Evolutionary conservation across 805 yeast species (phyloP).

Genomic region (Ascoidea tarda): DNA sequence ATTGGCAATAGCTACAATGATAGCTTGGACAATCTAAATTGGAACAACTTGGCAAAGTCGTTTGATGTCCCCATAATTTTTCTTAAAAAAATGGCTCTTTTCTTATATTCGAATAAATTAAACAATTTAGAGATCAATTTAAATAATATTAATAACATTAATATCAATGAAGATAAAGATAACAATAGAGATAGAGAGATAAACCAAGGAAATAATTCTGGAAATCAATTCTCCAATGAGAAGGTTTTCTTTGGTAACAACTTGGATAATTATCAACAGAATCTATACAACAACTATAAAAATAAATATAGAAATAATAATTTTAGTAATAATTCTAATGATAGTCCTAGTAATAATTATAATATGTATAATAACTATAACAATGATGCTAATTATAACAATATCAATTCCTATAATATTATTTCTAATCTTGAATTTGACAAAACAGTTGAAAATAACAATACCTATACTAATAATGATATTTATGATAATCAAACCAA

Average conservation of each 20-base stretch:
- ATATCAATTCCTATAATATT: background rate
- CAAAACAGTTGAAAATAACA: background rate
- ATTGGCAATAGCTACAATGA: conserved; percentile 9
- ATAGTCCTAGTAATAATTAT: background rate
- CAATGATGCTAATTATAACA: background rate
- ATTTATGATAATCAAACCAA: background rate
- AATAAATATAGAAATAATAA: background rate
- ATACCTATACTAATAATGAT: background rate
- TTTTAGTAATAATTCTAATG: conserved; percentile 9
- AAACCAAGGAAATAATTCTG: background rate
- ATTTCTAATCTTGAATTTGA: background rate
- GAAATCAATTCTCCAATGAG: background rate
- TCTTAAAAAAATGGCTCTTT: conserved; percentile 18
- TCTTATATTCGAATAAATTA: conserved; percentile 15
- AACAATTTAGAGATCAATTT: too few species aligned
- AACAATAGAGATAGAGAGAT: background rate
- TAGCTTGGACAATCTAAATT: conserved; percentile 15
- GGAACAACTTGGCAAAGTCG: conserved; percentile 2
- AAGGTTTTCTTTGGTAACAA: background rate
- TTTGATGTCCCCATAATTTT: conserved; percentile 5
- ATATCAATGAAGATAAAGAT: background rate
- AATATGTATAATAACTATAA: background rate
- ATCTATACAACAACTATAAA: conserved; percentile 1
- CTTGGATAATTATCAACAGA: background rate
- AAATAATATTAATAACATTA: background rate